Evolutionary conservation across 306 rosid species (phyloP), one percentile per base, ranked within the genome.

Genomic region (Inga leiocalycina): DNA sequence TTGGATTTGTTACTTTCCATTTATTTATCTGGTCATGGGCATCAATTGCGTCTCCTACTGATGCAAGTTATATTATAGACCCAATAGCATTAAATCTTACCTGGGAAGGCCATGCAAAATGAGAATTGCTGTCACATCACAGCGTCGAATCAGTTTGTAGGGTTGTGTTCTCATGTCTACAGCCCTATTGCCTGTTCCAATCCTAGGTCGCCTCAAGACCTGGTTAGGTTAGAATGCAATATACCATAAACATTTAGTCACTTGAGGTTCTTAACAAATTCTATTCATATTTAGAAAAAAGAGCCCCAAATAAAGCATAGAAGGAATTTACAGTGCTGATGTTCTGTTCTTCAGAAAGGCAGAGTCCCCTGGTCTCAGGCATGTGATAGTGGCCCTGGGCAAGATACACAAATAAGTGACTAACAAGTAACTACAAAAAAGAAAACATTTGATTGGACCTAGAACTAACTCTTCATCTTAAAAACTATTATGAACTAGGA

Each of bases 81-180:
- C 52, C 37, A 82, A 81, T 17, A 57, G 41, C 79, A 49, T 13
- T 17, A 39, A 52, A 61, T 85, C 76, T 45, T 72, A 97, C 99
- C 99, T 97, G 82, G 99, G 99, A 77, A 97, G 97, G 65, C 99
- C 99, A 75, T 89, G 91, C 85, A 97, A 83, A 78, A 97, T 88
- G 71, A 97, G 94, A 83, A 97, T 97, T 78, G 99, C 99, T 2
- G 99, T 97, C 77, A 97, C 99, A 84, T 97, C 99, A 59, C 99
- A 97, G 76, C 84, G 93, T 37, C 97, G 88, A 44, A 92, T 88
- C 78, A 89, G 52, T 85, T 93, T 92, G 97, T 97, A 79, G 72
- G 94, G 87, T 24, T 80, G 87, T 77, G 87, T 32, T 77, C 84
- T 83, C 84, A 43, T 77, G 88, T 83, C 91, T 41, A 67, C 54